Percentiles rank a stretch among this genome's conserved stretches.
These are phyloP conservation scores for Phytopythium oedochilum DNA, from an alignment of 352 stramenopile species.

Conservation along the genomic window DNA sequence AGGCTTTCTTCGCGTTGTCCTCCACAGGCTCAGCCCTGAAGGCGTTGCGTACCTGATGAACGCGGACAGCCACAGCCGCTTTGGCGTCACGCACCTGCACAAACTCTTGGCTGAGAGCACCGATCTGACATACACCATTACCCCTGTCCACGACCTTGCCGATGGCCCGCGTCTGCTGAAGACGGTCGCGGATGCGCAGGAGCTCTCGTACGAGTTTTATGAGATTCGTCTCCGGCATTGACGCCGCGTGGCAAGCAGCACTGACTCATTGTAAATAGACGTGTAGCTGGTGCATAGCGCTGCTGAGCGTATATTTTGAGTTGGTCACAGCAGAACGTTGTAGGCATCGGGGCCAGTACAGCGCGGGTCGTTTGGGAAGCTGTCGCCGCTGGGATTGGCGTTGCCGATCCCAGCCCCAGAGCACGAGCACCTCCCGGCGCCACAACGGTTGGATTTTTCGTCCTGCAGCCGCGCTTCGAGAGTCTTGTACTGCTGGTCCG, in stretches of 20 bases:
- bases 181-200: constrained; percentile 66
- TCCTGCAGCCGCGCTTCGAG: constrained; percentile 55
- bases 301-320: constrained; percentile 2
- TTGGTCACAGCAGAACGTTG: constrained; percentile 43
- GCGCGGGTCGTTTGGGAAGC: constrained; percentile 57
- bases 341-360: constrained; percentile 61
- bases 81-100: constrained; percentile 74
- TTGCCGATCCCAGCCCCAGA: constrained; percentile 61
- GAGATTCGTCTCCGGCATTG: constrained; percentile 45
- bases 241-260: not conserved
- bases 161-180: constrained; percentile 66
- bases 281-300: not conserved
- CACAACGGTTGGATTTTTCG: constrained; percentile 68
- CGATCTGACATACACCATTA: constrained; percentile 70
- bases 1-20: constrained; percentile 79
- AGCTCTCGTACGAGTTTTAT: constrained; percentile 86
- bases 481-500: constrained; percentile 48
- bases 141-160: constrained; percentile 46
- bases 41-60: constrained; percentile 84
- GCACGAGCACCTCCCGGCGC: constrained; percentile 68
- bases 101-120: constrained; percentile 44
- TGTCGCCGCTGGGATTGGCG: constrained; percentile 66
- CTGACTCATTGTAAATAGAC: not conserved
- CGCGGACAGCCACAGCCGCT: constrained; percentile 82
- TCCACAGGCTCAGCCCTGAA: constrained; percentile 41